These are phyloP conservation scores for Sporodiniella umbellata DNA, from an alignment of 371 early-diverging fungal genomes.

Conservation along the genomic window DNA sequence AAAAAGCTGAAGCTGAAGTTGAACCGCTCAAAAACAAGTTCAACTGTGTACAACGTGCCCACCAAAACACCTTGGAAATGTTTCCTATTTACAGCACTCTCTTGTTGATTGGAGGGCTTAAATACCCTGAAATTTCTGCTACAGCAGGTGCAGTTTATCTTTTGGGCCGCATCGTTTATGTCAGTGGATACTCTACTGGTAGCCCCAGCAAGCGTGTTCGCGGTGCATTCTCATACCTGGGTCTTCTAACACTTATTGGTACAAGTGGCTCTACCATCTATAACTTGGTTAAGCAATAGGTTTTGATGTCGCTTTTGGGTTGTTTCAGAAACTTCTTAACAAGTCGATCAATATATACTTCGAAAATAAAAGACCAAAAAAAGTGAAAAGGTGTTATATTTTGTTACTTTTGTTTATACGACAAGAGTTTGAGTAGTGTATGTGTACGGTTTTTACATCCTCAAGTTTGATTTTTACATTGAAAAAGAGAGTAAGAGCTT, in stretches of 20 bases:
- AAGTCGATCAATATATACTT: no score
- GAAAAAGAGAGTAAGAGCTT: no score
- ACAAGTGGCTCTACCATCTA: constrained; percentile 25
- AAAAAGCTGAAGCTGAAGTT: constrained; percentile 51
- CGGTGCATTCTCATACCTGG: constrained; percentile 44
- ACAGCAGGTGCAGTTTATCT: constrained; percentile 48
- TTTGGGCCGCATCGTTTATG: constrained; percentile 46
- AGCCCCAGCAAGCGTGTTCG: constrained; percentile 46
- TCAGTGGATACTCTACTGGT: constrained; percentile 54
- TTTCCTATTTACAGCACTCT: constrained; percentile 32
- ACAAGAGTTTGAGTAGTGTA: no score
- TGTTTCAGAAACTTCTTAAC: no score
- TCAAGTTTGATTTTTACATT: no score
- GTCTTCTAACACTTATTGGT: constrained; percentile 41
- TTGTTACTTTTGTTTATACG: no score
- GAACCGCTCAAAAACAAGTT: constrained; percentile 58
- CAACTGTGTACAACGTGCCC: constrained; percentile 71
- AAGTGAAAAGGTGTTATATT: no score
- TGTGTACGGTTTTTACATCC: no score
- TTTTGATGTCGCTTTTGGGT: no score
- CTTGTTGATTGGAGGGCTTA: constrained; percentile 47
- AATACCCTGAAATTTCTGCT: constrained; percentile 52
- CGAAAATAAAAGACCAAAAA: no score
- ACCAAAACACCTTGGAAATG: constrained; percentile 50
- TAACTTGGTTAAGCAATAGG: constrained; percentile 15